Base-by-base conservation (phyloP, 768 basidiomycete genomes). In the Suillus sp. region DNA sequence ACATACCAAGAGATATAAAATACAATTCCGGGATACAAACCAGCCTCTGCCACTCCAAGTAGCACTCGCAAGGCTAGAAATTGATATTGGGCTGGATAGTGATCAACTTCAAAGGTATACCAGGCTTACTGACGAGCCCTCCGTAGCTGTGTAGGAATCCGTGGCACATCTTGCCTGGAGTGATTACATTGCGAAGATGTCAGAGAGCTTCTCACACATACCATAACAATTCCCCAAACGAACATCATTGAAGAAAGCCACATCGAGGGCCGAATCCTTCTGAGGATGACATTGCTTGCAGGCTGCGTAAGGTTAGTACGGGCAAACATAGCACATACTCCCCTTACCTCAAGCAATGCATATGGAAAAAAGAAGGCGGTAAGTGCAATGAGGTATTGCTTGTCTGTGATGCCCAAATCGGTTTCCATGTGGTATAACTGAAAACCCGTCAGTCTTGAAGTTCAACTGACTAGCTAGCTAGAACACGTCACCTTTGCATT, bases 351-450 rank as follows among this genome's bases (percentile, higher is more conserved):
- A 18, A 91, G 86, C 47, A 87, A 64, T 27, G 89, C 79, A 71
- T 88, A 92, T 10, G 87, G 86, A 62, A 91, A 87, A 77, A 91
- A 93, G 79, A 93, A 92, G 4, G 90, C 81, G 4, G 88, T 89
- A 57, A 90, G 77, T 4, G 87, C 86, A 60, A 88, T 79, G 35
- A 90, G 78, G 70, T 90, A 90, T 68, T 90, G 88, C 54, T 77
- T 82, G 68, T 90, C 85, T 7, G 80, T 81, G 32, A 90, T 84
- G 37, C 84, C 76, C 48, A 90, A 75, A 67, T 89, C 86, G 18
- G 65, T 66, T 66, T 83, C 83, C 64, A 91, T 76, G 62, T 80
- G 72, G 64, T 90, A 90, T 50, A 91, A 69, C 88, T 89, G 65
- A 10, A 25, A 55, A 20, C 11, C 18, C 7, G 30, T 61, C 27